Conservation (phyloP, 2,329 filamentous ascomycete species). For the Xylaria sp. region DNA sequence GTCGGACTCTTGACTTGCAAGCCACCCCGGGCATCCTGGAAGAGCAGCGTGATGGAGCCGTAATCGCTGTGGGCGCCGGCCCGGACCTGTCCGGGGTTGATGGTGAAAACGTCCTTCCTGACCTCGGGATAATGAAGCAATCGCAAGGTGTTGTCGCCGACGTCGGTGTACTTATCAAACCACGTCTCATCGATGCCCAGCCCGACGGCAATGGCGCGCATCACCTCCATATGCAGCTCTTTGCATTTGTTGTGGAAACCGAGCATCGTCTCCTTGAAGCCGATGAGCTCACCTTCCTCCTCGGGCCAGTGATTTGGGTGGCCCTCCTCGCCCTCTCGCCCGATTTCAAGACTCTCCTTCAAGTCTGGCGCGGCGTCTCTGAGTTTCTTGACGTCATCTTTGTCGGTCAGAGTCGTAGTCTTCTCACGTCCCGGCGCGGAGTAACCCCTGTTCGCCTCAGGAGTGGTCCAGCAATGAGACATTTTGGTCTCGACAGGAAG, state of each 20-base stretch:
- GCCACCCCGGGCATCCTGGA: constrained; percentile 54
- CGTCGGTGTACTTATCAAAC: constrained; percentile 76
- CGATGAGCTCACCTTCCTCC: constrained; percentile 53
- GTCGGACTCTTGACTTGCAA: constrained; percentile 58
- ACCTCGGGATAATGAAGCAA: constrained; percentile 79
- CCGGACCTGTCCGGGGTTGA: constrained; percentile 70
- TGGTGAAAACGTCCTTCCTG: constrained; percentile 63
- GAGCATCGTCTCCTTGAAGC: constrained; percentile 74
- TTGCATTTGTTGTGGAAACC: constrained; percentile 77
- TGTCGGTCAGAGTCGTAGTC: constrained; percentile 60
- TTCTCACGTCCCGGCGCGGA: constrained; percentile 72
- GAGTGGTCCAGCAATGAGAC: constrained; percentile 69
- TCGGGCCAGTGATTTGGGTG: constrained; percentile 78
- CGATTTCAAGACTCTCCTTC: constrained; percentile 69
- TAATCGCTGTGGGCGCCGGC: constrained; percentile 78
- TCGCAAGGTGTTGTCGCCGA: constrained; percentile 70
- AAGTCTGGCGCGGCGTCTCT: constrained; percentile 63
- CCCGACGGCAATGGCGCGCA: constrained; percentile 83
- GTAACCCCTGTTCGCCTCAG: constrained; percentile 75
- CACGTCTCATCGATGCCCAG: constrained; percentile 71
- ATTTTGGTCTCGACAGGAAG: constrained; percentile 66
- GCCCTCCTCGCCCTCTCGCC: constrained; percentile 59
- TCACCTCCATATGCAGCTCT: constrained; percentile 72
- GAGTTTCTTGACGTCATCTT: constrained; percentile 58
- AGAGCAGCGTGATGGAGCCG: constrained; percentile 63